phyloP scores from a whole-genome alignment of 495 filamentous ascomycete genomes.

The Talaromyces thailandensis region DNA sequence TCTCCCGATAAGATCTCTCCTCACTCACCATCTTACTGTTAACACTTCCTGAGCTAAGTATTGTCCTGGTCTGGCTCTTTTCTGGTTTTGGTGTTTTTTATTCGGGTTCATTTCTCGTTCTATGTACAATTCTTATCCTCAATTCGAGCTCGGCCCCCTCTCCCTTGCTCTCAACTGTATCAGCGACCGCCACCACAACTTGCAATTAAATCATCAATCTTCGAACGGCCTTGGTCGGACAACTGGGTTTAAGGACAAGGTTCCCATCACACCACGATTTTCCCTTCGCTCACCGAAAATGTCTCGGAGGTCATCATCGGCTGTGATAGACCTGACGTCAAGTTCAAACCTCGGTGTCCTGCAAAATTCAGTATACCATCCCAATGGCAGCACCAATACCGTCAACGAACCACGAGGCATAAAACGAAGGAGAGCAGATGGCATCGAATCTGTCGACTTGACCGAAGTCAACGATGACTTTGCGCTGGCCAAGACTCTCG shows the following conservation, averaged over 20 bases:
- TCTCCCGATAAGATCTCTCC: neutral
- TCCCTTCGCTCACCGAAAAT: neutral
- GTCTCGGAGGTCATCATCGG: neutral
- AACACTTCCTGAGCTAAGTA: too few relatives aligned
- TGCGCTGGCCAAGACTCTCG: slow-evolving; percentile 33
- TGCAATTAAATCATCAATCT: neutral
- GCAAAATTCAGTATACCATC: neutral
- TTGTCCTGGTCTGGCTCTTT: neutral
- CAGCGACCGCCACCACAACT: neutral
- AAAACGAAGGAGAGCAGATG: slow-evolving; percentile 23
- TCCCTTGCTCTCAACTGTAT: neutral
- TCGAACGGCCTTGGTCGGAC: neutral
- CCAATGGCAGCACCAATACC: neutral
- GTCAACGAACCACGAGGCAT: slow-evolving; percentile 15
- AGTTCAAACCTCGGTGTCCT: neutral
- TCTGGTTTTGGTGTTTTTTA: neutral
- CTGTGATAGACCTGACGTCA: slow-evolving; percentile 2
- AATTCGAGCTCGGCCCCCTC: neutral
- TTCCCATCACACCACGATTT: neutral
- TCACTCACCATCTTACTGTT: neutral
- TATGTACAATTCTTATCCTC: neutral
- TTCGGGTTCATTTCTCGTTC: neutral
- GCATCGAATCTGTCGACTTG: slow-evolving; percentile 52
- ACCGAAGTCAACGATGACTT: slow-evolving; percentile 44
- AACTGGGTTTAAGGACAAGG: neutral